These are phyloP conservation scores for Oryza rufipogon DNA, from an alignment of 176 grass and related monocot species.

Conservation along the genomic window DNA sequence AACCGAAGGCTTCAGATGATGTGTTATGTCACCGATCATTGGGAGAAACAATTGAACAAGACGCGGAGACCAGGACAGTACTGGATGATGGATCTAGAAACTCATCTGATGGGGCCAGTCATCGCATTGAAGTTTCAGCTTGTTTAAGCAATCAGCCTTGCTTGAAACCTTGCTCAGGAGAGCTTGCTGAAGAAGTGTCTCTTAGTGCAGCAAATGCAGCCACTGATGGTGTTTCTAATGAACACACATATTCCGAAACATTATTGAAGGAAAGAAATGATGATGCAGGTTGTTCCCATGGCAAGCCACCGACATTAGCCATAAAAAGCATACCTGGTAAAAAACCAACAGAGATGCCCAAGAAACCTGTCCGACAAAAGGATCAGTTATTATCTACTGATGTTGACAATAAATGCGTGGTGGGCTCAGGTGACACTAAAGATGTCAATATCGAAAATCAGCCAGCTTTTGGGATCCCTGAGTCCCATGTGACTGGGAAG, in stretches of 20 bases:
- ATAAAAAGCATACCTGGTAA: conserved; percentile 49
- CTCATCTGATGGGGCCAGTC: conserved; percentile 39
- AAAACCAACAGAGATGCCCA: conserved; percentile 44
- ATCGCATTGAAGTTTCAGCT: conserved; percentile 46
- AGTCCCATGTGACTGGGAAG: conserved; percentile 38
- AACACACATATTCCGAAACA: conserved; percentile 45
- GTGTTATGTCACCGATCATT: conserved; percentile 20
- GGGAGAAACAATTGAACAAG: conserved; percentile 42
- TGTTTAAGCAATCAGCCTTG: conserved; percentile 31
- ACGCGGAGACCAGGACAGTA: conserved; percentile 33
- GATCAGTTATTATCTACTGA: conserved; percentile 31
- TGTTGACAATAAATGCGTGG: conserved; percentile 36
- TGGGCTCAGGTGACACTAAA: conserved; percentile 26
- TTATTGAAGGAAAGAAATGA: conserved; percentile 48
- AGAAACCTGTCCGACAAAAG: conserved; percentile 43
- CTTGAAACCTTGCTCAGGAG: conserved; percentile 56
- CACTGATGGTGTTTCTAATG: conserved; percentile 51
- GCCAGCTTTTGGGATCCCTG: conserved; percentile 32
- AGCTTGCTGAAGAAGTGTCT: conserved; percentile 42
- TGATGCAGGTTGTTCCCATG: conserved; percentile 41
- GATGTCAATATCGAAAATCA: conserved; percentile 43
- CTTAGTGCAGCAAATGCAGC: conserved; percentile 30
- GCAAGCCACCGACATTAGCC: conserved; percentile 24
- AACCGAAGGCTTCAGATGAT: conserved; percentile 42
- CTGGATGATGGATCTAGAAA: conserved; percentile 43